phyloP scores from a whole-genome alignment of 2,329 filamentous ascomycete genomes.

The Colletotrichum sp. region DNA sequence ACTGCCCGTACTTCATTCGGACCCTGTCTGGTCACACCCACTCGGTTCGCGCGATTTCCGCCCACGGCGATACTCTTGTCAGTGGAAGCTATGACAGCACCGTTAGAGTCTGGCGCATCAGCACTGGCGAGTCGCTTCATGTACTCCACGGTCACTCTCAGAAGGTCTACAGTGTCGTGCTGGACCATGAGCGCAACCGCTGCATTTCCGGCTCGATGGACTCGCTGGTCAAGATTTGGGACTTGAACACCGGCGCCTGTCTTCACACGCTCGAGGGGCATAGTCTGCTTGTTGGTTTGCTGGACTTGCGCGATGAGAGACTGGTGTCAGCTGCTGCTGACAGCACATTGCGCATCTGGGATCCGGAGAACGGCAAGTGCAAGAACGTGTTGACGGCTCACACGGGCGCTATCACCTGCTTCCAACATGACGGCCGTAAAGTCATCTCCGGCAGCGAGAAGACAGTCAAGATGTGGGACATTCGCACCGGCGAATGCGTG shows the following conservation, averaged over 20 bases:
- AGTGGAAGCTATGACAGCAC: slow-evolving; percentile 97
- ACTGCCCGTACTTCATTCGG: slow-evolving; percentile 95
- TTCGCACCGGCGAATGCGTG: slow-evolving; percentile 88
- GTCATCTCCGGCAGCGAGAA: slow-evolving; percentile 96
- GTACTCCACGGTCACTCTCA: slow-evolving; percentile 85
- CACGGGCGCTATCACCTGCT: slow-evolving; percentile 97
- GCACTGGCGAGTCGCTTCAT: slow-evolving; percentile 87
- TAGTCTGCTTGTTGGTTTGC: slow-evolving; percentile 85
- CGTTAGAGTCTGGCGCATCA: slow-evolving; percentile 96
- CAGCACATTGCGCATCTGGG: slow-evolving; percentile 95
- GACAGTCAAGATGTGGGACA: slow-evolving; percentile 98
- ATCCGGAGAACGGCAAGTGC: slow-evolving; percentile 90
- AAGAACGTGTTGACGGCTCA: slow-evolving; percentile 91
- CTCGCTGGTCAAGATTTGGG: slow-evolving; percentile 97
- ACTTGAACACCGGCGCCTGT: slow-evolving; percentile 82
- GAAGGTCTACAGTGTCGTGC: slow-evolving; percentile 96
- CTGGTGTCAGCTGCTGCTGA: slow-evolving; percentile 96
- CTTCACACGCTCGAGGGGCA: slow-evolving; percentile 93
- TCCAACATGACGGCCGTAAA: slow-evolving; percentile 96
- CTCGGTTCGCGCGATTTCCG: slow-evolving; percentile 94
- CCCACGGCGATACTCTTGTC: slow-evolving; percentile 93
- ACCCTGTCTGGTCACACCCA: slow-evolving; percentile 86
- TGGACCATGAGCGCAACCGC: slow-evolving; percentile 88
- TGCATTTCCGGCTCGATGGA: slow-evolving; percentile 99
- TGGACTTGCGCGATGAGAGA: slow-evolving; percentile 87